Base-by-base conservation (phyloP, 495 filamentous ascomycete genomes). In the Aspergillus panamensis region DNA sequence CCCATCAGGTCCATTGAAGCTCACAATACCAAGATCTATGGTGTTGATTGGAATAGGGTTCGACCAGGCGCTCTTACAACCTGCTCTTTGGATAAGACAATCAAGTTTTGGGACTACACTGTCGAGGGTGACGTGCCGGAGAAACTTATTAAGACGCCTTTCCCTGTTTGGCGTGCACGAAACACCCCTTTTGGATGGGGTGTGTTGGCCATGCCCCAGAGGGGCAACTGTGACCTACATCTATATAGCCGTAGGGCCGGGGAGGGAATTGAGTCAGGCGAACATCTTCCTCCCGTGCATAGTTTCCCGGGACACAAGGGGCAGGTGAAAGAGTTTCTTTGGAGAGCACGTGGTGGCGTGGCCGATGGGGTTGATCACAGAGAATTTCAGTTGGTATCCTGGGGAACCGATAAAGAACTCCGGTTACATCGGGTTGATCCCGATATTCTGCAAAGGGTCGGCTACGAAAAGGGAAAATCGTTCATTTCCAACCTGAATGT, bases 21-120 rank as follows among this genome's bases (percentile, higher is more conserved):
- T 0, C 93, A 97, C 66, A 84, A 84, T n/a, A 96, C 92, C 10
- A 96, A 96, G 68, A 96, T 97, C 40, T 96, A 96, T 69, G 93
- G 93, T 12, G 78, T 97, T 19, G 93, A 96, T 72, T 97, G 93
- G 93, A 92, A 94, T 66, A 82, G 93, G 59, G 85, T 87, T 0
- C 77, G 85, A 35, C 65, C 84, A 7, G 84, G 83, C 8, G 84
- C 83, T 30, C 68, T 97, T 29, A 82, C 89, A 6, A 97, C 93
- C 9, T 96, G 93, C 70, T 94, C 92, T 3, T 70, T 96, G 49
- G 93, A 97, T 66, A 89, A 87, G 65, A 95, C 89, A 8, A 90
- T 97, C 69, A 96, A 95, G 63, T 90, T 96, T 64, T 97, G 93
- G 93, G 87, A 96, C 69, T 93, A 90, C 62, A 80, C 73, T 6